Evolutionary conservation across 768 basidiomycete species (phyloP).

Genomic region (Rhodosporidiobolus odoratus): DNA sequence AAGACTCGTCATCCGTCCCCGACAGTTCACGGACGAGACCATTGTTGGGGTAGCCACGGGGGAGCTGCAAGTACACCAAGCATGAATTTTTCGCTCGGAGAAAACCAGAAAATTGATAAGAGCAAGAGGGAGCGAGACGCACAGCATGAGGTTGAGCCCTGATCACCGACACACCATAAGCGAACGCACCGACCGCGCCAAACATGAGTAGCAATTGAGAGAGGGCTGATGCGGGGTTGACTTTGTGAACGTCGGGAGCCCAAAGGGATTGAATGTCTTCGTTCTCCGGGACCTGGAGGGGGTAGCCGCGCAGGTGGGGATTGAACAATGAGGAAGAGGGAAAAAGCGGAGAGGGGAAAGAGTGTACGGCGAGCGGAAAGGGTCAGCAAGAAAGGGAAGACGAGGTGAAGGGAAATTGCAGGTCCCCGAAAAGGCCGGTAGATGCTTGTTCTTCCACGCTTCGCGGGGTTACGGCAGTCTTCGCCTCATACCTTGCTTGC

Average conservation of each 20-base stretch:
- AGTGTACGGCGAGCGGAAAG: too few relatives aligned
- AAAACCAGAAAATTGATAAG: too few relatives aligned
- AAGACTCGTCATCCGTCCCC: too few relatives aligned
- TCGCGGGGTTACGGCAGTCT: too few relatives aligned
- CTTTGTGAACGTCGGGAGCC: conserved; percentile 49
- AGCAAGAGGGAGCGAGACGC: background rate
- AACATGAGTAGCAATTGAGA: conserved; percentile 44
- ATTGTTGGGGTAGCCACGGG: too few relatives aligned
- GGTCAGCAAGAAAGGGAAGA: background rate
- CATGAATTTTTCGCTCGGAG: too few relatives aligned
- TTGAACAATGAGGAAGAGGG: background rate
- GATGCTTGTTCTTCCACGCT: too few relatives aligned
- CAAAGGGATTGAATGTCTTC: conserved; percentile 50
- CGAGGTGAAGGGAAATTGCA: background rate
- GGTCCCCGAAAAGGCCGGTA: too few relatives aligned
- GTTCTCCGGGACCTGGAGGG: conserved; percentile 47
- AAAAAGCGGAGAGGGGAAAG: background rate
- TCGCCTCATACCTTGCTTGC: too few relatives aligned
- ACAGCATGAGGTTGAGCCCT: conserved; percentile 20
- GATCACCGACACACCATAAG: conserved; percentile 24
- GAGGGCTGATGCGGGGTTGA: conserved; percentile 45
- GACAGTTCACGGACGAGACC: too few relatives aligned
- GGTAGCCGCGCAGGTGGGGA: background rate
- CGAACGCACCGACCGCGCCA: conserved; percentile 40
- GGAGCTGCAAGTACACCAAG: too few relatives aligned